Percentiles rank a stretch among this genome's conserved stretches.
Conservation (phyloP, 2,329 filamentous ascomycete genomes). For the Phialophora tarda region DNA sequence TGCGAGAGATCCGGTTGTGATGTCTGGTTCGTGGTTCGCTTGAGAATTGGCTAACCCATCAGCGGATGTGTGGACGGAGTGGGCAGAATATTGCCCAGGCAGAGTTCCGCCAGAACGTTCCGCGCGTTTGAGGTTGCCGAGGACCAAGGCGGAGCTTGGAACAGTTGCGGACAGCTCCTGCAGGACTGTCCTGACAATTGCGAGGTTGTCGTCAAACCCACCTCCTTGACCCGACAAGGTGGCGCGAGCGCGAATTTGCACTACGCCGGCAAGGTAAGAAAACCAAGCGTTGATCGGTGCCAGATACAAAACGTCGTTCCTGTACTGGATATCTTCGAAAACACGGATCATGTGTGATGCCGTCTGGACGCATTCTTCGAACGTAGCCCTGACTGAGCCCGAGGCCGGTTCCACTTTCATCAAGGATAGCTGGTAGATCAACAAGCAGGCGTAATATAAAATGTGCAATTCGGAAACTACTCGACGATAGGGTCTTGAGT, state of each 20-base stretch:
- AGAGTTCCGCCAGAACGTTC: conserved; percentile 20
- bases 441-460: conserved; percentile 25
- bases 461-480: conserved; percentile 28
- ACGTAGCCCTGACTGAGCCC: conserved; percentile 16
- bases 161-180: conserved; percentile 25
- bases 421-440: conserved; percentile 27
- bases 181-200: conserved; percentile 19
- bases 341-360: conserved; percentile 23
- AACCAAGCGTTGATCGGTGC: conserved; percentile 28
- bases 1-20: too few species aligned
- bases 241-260: conserved; percentile 26
- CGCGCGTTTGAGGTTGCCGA: conserved; percentile 22
- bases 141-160: conserved; percentile 21
- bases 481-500: conserved; percentile 9
- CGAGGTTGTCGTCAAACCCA: too few species aligned
- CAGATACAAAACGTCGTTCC: conserved; percentile 26
- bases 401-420: conserved; percentile 25
- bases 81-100: too few species aligned
- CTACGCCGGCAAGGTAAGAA: conserved; percentile 25
- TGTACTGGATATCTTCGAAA: conserved; percentile 27
- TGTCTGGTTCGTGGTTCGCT: too few species aligned
- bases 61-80: too few species aligned
- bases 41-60: too few species aligned
- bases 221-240: conserved; percentile 11
- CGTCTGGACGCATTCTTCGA: conserved; percentile 26